Evolutionary conservation across 2,329 filamentous ascomycete species (phyloP), one percentile per base, ranked within the genome.

Genomic region (Cladosporium sphaerospermum): DNA sequence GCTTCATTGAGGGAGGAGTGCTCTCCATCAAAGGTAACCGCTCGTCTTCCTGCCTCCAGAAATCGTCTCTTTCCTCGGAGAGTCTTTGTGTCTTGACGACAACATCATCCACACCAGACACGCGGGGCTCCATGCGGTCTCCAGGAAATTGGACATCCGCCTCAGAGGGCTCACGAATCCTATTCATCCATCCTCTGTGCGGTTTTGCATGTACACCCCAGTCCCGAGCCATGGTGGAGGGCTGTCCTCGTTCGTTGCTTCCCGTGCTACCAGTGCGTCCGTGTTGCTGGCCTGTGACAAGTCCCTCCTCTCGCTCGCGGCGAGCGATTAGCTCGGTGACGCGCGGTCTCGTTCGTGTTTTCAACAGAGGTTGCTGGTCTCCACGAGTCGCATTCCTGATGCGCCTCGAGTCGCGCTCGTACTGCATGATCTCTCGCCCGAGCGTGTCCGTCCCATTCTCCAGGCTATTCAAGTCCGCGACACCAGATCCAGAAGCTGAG

Each of bases 391-490:
- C 69, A 54, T 66, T 64, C 36, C 67, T 65, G 31, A 73, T 52
- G 19, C 71, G 69, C 45, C 68, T 67, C 56, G 71, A 62, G 58
- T 77, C 73, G 54, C 71, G 69, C 52, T 63, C 57, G 56, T 74
- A 69, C 57, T 75, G 71, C 45, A 76, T 64, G 57, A 77, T 68
- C 47, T 64, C 65, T 48, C 66, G 66, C 13, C 73, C 74, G 54
- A 78, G 75, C 1, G 75, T 73, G 59, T 76, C 73, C 16, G 69
- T 72, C 53, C 71, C 72, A 44, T 53, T 53, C 40, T 74, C 73
- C 50, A 74, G 59, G 9, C 65, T 65, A 32, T 65, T 71, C 36
- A 74, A 57, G 33, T 65, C 67, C 9, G 71, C 68, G 18, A 59
- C 47, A 8, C 48, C 58, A 13, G 58, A 61, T 40, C 54, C 52